Conservation (phyloP, 2,329 filamentous ascomycete species). For the Knufia fluminis region DNA sequence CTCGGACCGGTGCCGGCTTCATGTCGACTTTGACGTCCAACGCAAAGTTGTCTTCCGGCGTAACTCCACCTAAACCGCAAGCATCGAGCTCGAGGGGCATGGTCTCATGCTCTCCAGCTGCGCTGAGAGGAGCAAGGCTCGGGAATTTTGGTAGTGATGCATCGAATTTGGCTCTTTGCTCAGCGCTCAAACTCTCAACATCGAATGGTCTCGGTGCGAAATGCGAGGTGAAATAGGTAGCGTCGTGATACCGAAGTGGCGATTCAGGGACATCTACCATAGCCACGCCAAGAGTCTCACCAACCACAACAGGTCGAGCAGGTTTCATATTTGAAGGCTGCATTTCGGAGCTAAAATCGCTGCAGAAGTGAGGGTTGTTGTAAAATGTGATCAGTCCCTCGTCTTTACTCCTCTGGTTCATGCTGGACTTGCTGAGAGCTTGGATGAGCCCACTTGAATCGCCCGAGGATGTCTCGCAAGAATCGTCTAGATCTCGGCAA, state of each 20-base stretch:
- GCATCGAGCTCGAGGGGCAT: constrained; percentile 24
- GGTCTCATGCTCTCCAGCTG: constrained; percentile 18
- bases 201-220: constrained; percentile 5
- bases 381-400: constrained; percentile 79
- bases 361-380: constrained; percentile 68
- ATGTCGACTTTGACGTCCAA: constrained; percentile 24
- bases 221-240: constrained; percentile 18
- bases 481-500: constrained; percentile 38
- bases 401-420: constrained; percentile 42
- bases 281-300: constrained; percentile 13
- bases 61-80: constrained; percentile 28
- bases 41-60: constrained; percentile 29
- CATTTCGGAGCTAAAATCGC: constrained; percentile 50
- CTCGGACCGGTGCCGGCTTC: not conserved
- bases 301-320: constrained; percentile 6
- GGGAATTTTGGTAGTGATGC: not conserved
- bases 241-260: constrained; percentile 14
- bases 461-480: constrained; percentile 39
- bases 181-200: not conserved
- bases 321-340: constrained; percentile 10
- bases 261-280: constrained; percentile 11
- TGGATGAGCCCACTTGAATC: constrained; percentile 39
- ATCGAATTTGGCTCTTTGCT: not conserved
- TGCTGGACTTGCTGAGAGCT: constrained; percentile 40
- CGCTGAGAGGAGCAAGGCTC: constrained; percentile 2